These are phyloP conservation scores for Kodamaea derodonti DNA, from an alignment of 1,139 yeast species.

Conservation along the genomic window DNA sequence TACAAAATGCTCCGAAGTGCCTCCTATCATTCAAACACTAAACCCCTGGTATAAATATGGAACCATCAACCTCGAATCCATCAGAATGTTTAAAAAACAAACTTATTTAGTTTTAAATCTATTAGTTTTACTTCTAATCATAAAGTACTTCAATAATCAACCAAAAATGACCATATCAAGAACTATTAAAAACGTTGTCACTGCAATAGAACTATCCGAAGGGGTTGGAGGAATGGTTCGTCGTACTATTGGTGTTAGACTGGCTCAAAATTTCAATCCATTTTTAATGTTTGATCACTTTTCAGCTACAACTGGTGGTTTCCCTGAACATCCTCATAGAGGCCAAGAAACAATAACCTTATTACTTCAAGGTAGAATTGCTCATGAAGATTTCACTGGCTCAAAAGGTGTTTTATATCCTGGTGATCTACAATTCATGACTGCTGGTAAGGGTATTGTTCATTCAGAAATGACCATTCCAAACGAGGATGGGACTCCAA, in stretches of 20 bases:
- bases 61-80: neutral
- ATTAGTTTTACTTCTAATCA: neutral
- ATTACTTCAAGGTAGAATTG: constrained; percentile 68
- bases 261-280: constrained; percentile 62
- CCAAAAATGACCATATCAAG: constrained; percentile 25
- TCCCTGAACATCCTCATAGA: constrained; percentile 90
- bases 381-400: constrained; percentile 91
- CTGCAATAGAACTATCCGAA: constrained; percentile 74
- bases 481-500: constrained; percentile 50
- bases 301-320: constrained; percentile 50
- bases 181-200: constrained; percentile 55
- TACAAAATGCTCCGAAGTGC: no score
- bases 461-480: constrained; percentile 85
- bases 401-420: constrained; percentile 70
- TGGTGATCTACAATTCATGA: constrained; percentile 92
- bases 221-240: constrained; percentile 87
- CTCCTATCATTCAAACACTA: no score
- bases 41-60: neutral
- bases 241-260: constrained; percentile 70
- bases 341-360: constrained; percentile 88
- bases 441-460: constrained; percentile 86
- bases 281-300: constrained; percentile 84
- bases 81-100: neutral
- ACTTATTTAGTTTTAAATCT: neutral
- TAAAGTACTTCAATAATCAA: no score